A percentile compares a stretch with the other conserved stretches of the same genome.
These are phyloP conservation scores for Apophysomyces sp. DNA, from an alignment of 371 early-diverging fungal genomes.

Conservation along the genomic window DNA sequence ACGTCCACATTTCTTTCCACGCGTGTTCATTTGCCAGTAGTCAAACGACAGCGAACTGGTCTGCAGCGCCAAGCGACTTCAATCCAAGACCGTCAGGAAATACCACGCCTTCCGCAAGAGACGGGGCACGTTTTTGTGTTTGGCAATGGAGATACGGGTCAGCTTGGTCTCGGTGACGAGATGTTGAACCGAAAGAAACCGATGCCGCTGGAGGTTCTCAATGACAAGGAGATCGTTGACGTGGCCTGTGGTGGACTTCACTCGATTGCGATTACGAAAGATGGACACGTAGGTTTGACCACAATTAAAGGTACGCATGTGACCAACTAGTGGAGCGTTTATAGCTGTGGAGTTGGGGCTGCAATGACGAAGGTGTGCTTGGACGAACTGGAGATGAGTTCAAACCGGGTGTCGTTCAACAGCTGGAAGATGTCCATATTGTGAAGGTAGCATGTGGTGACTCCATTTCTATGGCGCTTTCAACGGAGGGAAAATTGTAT, in stretches of 20 bases:
- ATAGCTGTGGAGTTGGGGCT: conserved; percentile 94
- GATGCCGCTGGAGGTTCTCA: conserved; percentile 65
- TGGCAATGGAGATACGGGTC: conserved; percentile 96
- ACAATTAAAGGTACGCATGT: not conserved
- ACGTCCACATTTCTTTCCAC: too few species aligned
- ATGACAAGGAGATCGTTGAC: conserved; percentile 62
- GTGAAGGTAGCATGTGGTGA: conserved; percentile 94
- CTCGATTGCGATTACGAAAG: conserved; percentile 74
- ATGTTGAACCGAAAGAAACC: conserved; percentile 75
- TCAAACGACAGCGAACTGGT: too few species aligned
- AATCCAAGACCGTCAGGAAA: conserved; percentile 7
- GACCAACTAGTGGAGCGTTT: too few species aligned
- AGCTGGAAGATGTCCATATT: conserved; percentile 71
- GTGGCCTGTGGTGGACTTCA: conserved; percentile 93
- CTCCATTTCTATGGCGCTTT: conserved; percentile 88
- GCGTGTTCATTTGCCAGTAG: too few species aligned
- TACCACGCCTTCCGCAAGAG: conserved; percentile 21
- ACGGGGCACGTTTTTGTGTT: conserved; percentile 85
- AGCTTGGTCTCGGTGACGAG: conserved; percentile 92
- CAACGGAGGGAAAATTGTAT: conserved; percentile 84
- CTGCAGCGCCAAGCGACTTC: not conserved
- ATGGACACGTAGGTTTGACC: conserved; percentile 61
- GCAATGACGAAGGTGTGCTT: conserved; percentile 98
- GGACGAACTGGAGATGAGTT: conserved; percentile 88
- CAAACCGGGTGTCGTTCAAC: conserved; percentile 59